Base-by-base conservation (phyloP, 371 early-diverging fungal species). In the Rhizopus delemar region DNA sequence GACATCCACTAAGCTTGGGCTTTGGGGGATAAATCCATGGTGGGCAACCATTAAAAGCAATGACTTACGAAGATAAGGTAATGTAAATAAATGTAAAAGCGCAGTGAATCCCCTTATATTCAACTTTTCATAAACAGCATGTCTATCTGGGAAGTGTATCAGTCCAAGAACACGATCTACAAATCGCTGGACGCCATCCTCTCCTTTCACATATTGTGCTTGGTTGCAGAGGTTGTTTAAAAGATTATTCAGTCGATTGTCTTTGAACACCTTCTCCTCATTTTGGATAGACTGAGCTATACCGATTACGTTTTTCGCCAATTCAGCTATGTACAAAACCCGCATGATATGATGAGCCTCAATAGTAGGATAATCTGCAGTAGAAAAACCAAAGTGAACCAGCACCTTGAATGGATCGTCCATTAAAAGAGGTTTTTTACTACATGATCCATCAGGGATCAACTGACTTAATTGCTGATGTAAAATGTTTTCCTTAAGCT, bases 321-420 rank as follows among this genome's bases (percentile, higher is more conserved):
- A 59, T 62, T 91, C 91, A 0, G 88, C 91, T 12, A 85, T 52
- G 48, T 83, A 75, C 45, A 90, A 60, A 22, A 84, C 69, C 29
- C 84, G 86, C 43, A 88, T 69, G 31, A 90, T 58, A 41, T 89
- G 86, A 67, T 86, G 81, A 4, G 80, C 60, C 76, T 89, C 56
- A 73, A 74, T 39, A 61, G 73, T 16, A 71, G 70, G 36, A 5
- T 41, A 5, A 66, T 77, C 29, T 60, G 66, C 4, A 59, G 79
- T 60, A 16, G 79, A 67, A 52, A 87, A 74, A 15, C 84, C 76
- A 51, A 83, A 36, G 35, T 85, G 84, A 0, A 82, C 80, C 15
- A 92, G 59, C 7, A 78, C 66, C 35, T 77, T 73, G 70, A 90
- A 91, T 11, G 82, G 75, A 60, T 90, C 89, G 32, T 87, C 86